These are phyloP conservation scores for Phytophthora melonis DNA, from an alignment of 352 stramenopile genomes.

Conservation along the genomic window DNA sequence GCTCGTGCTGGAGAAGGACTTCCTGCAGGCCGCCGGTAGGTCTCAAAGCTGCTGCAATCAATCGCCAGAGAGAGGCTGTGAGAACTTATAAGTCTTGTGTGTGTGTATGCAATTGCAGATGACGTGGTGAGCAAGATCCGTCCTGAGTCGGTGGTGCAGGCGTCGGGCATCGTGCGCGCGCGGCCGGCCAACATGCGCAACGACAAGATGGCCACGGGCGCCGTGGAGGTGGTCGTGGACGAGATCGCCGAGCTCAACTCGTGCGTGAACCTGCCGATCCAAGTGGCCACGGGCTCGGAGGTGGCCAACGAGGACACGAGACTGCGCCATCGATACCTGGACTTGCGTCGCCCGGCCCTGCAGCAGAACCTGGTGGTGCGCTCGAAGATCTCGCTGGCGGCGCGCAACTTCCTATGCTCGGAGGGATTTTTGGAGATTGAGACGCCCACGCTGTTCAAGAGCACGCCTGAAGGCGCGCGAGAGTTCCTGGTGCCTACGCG, in stretches of 20 bases:
- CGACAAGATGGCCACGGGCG: conserved; percentile 72
- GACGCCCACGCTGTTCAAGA: conserved; percentile 91
- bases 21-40: conserved; percentile 50
- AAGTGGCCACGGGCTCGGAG: conserved; percentile 63
- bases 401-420: conserved; percentile 72
- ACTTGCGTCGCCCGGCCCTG: conserved; percentile 76
- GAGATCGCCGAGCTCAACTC: conserved; percentile 69
- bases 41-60: not conserved
- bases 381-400: conserved; percentile 73
- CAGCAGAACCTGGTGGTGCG: conserved; percentile 86
- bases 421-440: conserved; percentile 90
- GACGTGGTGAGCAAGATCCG: conserved; percentile 63
- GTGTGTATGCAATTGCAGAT: conserved; percentile 18
- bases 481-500: conserved; percentile 90
- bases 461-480: conserved; percentile 84
- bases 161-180: conserved; percentile 64
- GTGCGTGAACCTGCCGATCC: conserved; percentile 64
- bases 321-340: conserved; percentile 82
- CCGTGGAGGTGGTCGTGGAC: conserved; percentile 79
- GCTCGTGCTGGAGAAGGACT: conserved; percentile 77
- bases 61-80: no score
- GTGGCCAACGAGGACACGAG: conserved; percentile 79
- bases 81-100: not conserved
- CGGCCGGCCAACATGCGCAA: conserved; percentile 77
- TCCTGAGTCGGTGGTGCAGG: conserved; percentile 79